These are phyloP conservation scores for Arabidopsis lyrata DNA, from an alignment of 441 rosid genomes.

Conservation along the genomic window DNA sequence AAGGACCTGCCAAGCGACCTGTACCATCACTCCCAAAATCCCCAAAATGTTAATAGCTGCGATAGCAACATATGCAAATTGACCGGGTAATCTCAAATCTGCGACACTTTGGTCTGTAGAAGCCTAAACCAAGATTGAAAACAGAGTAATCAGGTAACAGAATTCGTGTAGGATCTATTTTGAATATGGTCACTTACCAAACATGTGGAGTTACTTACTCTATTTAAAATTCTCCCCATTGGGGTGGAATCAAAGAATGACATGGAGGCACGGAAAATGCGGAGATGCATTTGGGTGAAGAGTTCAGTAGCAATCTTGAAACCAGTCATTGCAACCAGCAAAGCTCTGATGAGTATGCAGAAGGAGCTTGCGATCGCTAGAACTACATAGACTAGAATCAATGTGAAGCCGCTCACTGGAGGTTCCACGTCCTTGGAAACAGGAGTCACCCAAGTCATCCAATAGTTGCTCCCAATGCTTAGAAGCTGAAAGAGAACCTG, in stretches of 20 bases:
- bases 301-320: conserved; percentile 84
- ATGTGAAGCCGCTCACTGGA: conserved; percentile 50
- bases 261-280: conserved; percentile 89
- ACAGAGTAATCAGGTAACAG: neutral
- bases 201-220: conserved; percentile 57
- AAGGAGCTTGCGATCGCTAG: conserved; percentile 75
- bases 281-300: conserved; percentile 79
- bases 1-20: conserved; percentile 87
- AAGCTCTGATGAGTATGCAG: conserved; percentile 64
- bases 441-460: conserved; percentile 94
- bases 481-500: conserved; percentile 71
- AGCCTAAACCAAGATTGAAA: conserved; percentile 54
- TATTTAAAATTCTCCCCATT: conserved; percentile 79
- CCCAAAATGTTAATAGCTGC: conserved; percentile 66
- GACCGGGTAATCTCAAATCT: conserved; percentile 62
- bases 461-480: conserved; percentile 84
- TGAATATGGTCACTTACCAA: conserved; percentile 13
- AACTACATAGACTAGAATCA: conserved; percentile 66
- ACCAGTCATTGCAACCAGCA: conserved; percentile 68
- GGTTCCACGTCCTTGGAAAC: conserved; percentile 64
- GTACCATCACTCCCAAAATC: conserved; percentile 79
- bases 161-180: neutral
- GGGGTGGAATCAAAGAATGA: conserved; percentile 96
- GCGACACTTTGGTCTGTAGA: conserved; percentile 83
- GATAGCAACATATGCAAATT: conserved; percentile 56